Evolutionary conservation across 1,284 basidiomycete species (phyloP).

Genomic region (Thelephora terrestris): DNA sequence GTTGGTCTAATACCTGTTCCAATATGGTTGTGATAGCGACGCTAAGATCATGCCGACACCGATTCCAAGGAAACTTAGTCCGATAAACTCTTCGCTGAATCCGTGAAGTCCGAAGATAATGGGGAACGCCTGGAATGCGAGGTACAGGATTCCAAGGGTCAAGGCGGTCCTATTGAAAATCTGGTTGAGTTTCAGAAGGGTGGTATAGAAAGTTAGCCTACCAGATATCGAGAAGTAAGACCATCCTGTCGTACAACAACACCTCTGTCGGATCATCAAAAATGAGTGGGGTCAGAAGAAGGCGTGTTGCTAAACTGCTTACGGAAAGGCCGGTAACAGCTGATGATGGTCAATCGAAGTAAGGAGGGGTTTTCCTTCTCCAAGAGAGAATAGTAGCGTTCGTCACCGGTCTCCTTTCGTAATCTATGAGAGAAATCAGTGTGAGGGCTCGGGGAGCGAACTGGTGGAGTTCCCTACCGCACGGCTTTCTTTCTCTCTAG

Average conservation of each 20-base stretch:
- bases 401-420: slow-evolving; percentile 46
- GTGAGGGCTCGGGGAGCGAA: not conserved
- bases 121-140: slow-evolving; percentile 64
- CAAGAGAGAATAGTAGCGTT: slow-evolving; percentile 45
- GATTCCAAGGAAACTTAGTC: slow-evolving; percentile 64
- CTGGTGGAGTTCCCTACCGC: slow-evolving; percentile 12
- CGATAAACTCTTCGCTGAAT: slow-evolving; percentile 51
- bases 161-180: slow-evolving; percentile 35
- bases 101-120: slow-evolving; percentile 58
- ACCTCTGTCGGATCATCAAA: slow-evolving; percentile 37
- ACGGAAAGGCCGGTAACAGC: slow-evolving; percentile 61
- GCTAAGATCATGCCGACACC: slow-evolving; percentile 57
- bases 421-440: slow-evolving; percentile 24
- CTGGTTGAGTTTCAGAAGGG: not conserved
- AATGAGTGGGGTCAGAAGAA: not conserved
- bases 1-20: slow-evolving; percentile 39
- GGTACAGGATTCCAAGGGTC: slow-evolving; percentile 68
- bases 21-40: slow-evolving; percentile 47
- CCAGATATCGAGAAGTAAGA: slow-evolving; percentile 54
- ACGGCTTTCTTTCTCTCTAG: slow-evolving; percentile 50
- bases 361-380: slow-evolving; percentile 37
- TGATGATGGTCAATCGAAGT: slow-evolving; percentile 26
- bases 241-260: slow-evolving; percentile 64
- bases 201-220: slow-evolving; percentile 13
- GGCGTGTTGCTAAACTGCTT: slow-evolving; percentile 20